Percentiles rank a stretch among this genome's conserved stretches.
These are phyloP conservation scores for Salix caprea DNA, from an alignment of 345 rosid species.

Conservation along the genomic window DNA sequence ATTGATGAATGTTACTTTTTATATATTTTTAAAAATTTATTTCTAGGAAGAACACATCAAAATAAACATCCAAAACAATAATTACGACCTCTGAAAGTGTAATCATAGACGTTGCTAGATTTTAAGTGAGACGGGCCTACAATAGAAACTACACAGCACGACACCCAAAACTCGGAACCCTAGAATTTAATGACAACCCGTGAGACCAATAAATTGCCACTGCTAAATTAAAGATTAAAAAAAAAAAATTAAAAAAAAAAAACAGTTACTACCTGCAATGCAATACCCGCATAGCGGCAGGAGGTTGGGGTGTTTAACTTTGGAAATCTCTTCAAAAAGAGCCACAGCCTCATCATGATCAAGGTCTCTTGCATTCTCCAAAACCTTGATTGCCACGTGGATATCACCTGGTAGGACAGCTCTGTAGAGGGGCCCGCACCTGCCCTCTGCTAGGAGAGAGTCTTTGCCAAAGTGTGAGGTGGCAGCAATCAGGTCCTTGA, in stretches of 20 bases:
- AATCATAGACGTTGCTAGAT: conserved; percentile 19
- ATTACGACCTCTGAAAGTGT: conserved; percentile 13
- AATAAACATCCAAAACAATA: too few species aligned
- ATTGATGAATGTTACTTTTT: too few species aligned
- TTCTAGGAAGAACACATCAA: too few species aligned
- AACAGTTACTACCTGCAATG: conserved; percentile 64
- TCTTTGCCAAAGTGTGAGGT: conserved; percentile 89
- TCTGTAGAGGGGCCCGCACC: conserved; percentile 76
- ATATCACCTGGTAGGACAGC: conserved; percentile 82
- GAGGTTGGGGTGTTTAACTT: conserved; percentile 83
- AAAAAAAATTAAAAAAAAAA: too few species aligned
- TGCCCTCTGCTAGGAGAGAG: conserved; percentile 70
- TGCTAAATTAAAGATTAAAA: not conserved
- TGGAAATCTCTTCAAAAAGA: conserved; percentile 56
- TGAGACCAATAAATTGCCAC: conserved; percentile 28
- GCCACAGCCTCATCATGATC: conserved; percentile 45
- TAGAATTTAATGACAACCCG: conserved; percentile 24
- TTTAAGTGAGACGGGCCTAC: not conserved
- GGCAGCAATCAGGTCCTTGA: conserved; percentile 91
- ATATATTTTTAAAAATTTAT: too few species aligned
- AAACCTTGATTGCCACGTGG: conserved; percentile 87
- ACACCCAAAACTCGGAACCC: not conserved
- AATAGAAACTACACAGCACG: conserved; percentile 10
- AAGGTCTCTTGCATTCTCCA: conserved; percentile 64
- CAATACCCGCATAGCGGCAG: conserved; percentile 85